These are phyloP conservation scores for Gynandropsis gynandra DNA, from an alignment of 345 rosid species.

Conservation along the genomic window DNA sequence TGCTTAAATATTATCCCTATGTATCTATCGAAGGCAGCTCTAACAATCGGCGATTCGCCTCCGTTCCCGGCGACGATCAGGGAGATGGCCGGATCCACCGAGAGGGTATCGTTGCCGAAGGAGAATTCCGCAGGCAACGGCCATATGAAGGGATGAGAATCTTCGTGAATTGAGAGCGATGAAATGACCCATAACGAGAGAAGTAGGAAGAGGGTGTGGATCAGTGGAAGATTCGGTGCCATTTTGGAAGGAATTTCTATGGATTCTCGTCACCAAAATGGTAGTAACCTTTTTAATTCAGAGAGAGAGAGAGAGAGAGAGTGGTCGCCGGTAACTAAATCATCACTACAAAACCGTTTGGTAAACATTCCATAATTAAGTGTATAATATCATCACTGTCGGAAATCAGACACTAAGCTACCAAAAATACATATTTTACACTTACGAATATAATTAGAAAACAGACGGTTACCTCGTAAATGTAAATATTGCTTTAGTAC, in stretches of 20 bases:
- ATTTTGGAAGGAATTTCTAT: conserved; percentile 1
- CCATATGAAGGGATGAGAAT: conserved; percentile 55
- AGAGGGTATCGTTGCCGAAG: conserved; percentile 49
- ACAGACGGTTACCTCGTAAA: too few relatives aligned
- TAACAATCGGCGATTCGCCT: conserved; percentile 42
- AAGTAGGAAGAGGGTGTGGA: background rate
- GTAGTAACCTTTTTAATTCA: too few relatives aligned
- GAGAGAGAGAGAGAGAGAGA: too few relatives aligned
- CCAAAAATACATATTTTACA: too few relatives aligned
- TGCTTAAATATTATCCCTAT: conserved; percentile 56
- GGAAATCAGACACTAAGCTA: too few relatives aligned
- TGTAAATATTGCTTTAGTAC: too few relatives aligned
- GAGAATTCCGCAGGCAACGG: conserved; percentile 68
- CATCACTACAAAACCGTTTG: too few relatives aligned
- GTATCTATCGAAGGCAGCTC: conserved; percentile 68
- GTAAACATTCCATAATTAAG: too few relatives aligned
- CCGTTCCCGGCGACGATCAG: conserved; percentile 47
- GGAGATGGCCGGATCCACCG: conserved; percentile 56
- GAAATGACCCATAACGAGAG: conserved; percentile 16
- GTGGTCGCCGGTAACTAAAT: too few relatives aligned
- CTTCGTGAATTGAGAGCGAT: conserved; percentile 13
- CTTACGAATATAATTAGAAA: too few relatives aligned
- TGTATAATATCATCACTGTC: too few relatives aligned
- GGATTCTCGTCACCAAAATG: too few relatives aligned
- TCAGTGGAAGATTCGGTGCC: conserved; percentile 13